phyloP scores from a whole-genome alignment of 768 basidiomycete genomes.

The Suillus discolor region DNA sequence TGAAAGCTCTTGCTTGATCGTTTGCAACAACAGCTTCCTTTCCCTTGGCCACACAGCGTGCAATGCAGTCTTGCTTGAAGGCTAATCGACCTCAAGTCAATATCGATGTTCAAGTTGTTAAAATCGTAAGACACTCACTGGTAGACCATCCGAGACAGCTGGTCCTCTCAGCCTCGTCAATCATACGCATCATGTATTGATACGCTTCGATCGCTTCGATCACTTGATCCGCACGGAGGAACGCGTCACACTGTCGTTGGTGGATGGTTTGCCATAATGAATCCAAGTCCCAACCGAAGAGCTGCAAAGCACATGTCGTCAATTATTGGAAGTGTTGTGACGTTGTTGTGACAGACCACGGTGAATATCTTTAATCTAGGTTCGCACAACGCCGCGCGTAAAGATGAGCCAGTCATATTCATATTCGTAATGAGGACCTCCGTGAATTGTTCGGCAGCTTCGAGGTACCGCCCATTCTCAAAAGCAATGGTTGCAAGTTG shows the following conservation, averaged over 20 bases:
- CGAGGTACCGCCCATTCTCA: not conserved
- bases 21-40: not conserved
- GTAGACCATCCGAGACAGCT: not conserved
- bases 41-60: not conserved
- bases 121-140: not conserved
- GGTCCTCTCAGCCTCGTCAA: not conserved
- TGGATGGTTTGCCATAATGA: not conserved
- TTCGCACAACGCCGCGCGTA: not conserved
- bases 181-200: not conserved
- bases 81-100: not conserved
- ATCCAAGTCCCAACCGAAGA: not conserved
- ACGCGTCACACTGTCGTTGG: not conserved
- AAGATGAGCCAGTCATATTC: not conserved
- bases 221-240: not conserved
- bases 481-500: not conserved
- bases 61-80: not conserved
- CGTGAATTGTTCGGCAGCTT: not conserved
- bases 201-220: not conserved
- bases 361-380: conserved; percentile 2
- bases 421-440: not conserved
- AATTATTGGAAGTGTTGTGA: not conserved
- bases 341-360: not conserved
- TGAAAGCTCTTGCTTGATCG: not conserved
- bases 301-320: not conserved
- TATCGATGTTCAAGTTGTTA: no score